Conservation (phyloP, 179 eudicot species). For the Silene vulgaris region DNA sequence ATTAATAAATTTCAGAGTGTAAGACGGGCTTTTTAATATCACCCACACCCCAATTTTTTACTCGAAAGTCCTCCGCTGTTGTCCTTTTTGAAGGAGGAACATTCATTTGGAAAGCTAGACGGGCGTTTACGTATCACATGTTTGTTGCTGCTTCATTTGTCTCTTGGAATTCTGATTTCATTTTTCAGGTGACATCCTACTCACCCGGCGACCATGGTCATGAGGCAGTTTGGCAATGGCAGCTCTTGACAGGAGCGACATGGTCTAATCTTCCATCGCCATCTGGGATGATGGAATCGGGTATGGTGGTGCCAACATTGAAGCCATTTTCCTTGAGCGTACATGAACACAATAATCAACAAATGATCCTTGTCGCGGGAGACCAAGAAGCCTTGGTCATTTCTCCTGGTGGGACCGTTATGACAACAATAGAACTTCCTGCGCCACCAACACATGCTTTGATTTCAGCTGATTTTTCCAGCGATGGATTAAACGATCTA, state of each 20-base stretch:
- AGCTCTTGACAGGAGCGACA: slow-evolving; percentile 79
- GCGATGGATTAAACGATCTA: slow-evolving; percentile 82
- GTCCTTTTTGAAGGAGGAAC: no score
- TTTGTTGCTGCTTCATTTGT: neutral
- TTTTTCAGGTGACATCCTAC: slow-evolving; percentile 77
- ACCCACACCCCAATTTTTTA: no score
- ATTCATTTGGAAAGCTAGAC: neutral
- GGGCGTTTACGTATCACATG: neutral
- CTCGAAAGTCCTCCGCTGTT: no score
- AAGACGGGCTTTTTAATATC: neutral
- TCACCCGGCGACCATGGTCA: slow-evolving; percentile 85
- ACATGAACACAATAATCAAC: slow-evolving; percentile 69
- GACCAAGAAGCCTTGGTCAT: slow-evolving; percentile 84
- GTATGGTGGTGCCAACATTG: slow-evolving; percentile 72
- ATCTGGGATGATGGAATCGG: slow-evolving; percentile 77
- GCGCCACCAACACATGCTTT: slow-evolving; percentile 86
- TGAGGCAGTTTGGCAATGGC: slow-evolving; percentile 96
- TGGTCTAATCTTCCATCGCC: slow-evolving; percentile 98
- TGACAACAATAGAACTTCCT: slow-evolving; percentile 71
- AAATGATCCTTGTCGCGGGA: slow-evolving; percentile 78
- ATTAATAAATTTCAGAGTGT: neutral
- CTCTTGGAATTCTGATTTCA: neutral
- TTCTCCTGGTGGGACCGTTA: slow-evolving; percentile 71
- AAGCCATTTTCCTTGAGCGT: slow-evolving; percentile 59
- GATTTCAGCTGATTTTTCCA: slow-evolving; percentile 77